A percentile compares a stretch with the other conserved stretches of the same genome.
phyloP scores from a whole-genome alignment of 2,329 filamentous ascomycete genomes.

The Diaporthe eres region DNA sequence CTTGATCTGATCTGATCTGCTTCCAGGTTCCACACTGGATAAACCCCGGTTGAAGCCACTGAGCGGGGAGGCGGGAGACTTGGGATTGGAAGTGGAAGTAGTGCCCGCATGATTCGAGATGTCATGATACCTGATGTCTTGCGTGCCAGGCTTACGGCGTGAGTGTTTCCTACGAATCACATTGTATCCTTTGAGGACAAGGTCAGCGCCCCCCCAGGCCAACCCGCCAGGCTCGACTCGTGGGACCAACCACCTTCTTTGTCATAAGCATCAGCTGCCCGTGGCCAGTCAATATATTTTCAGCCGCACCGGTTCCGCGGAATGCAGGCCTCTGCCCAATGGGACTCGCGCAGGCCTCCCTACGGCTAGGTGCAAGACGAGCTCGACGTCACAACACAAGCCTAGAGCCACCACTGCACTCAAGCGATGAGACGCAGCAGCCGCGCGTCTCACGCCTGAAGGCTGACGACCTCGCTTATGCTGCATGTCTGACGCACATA shows the following conservation, averaged over 20 bases:
- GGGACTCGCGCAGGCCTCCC: neutral
- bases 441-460: conserved; percentile 25
- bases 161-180: neutral
- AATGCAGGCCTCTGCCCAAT: neutral
- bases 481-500: conserved; percentile 19
- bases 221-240: neutral
- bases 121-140: neutral
- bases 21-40: conserved; percentile 5
- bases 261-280: neutral
- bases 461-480: conserved; percentile 28
- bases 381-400: conserved; percentile 12
- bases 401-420: neutral
- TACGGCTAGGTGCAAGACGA: neutral
- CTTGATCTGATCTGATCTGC: conserved; percentile 15
- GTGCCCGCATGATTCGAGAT: neutral
- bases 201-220: neutral
- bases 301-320: neutral
- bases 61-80: too few species aligned
- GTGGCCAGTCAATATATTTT: neutral
- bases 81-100: neutral
- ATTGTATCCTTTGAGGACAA: neutral
- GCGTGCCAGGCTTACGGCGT: neutral
- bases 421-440: conserved; percentile 22
- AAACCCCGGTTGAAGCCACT: neutral
- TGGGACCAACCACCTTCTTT: neutral